phyloP scores from a whole-genome alignment of 2,329 filamentous ascomycete genomes.

The Aspergillus floridensis region DNA sequence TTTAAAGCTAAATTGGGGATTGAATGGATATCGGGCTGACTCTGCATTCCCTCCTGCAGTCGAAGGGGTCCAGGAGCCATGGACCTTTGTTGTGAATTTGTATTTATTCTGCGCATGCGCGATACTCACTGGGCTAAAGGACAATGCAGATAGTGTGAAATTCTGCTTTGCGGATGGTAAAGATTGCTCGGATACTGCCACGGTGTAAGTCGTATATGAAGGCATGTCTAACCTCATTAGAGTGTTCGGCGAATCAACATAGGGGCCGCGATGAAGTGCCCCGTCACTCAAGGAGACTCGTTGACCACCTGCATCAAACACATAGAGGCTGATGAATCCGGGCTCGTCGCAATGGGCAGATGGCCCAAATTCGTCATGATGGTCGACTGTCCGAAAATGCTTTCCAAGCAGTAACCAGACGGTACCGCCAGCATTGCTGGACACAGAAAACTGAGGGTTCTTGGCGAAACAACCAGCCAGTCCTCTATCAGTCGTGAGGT shows the following conservation, averaged over 20 bases:
- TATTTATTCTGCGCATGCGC: conserved; percentile 62
- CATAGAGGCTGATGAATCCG: conserved; percentile 84
- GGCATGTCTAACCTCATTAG: conserved; percentile 69
- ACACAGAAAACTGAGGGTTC: conserved; percentile 61
- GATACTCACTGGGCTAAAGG: conserved; percentile 61
- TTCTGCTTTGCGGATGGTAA: conserved; percentile 70
- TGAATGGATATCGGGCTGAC: conserved; percentile 72
- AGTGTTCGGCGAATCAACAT: conserved; percentile 90
- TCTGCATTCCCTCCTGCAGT: conserved; percentile 83
- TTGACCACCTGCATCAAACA: conserved; percentile 70
- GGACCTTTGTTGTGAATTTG: conserved; percentile 56
- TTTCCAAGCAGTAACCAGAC: conserved; percentile 84
- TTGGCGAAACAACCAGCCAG: conserved; percentile 72
- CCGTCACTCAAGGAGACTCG: conserved; percentile 73
- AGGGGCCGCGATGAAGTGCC: conserved; percentile 72
- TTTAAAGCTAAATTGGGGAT: conserved; percentile 76
- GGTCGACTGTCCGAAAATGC: conserved; percentile 68
- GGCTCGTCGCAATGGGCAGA: conserved; percentile 48
- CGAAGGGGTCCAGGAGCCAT: conserved; percentile 70
- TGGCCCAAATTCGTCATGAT: conserved; percentile 49
- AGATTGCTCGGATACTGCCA: conserved; percentile 75
- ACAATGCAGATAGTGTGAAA: conserved; percentile 87
- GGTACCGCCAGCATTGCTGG: conserved; percentile 54
- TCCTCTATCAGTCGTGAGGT: conserved; percentile 50
- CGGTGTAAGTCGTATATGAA: conserved; percentile 53